Evolutionary conservation across 352 stramenopile species (phyloP), one percentile per base, ranked within the genome.

Genomic region (Blastocystis hominis): DNA sequence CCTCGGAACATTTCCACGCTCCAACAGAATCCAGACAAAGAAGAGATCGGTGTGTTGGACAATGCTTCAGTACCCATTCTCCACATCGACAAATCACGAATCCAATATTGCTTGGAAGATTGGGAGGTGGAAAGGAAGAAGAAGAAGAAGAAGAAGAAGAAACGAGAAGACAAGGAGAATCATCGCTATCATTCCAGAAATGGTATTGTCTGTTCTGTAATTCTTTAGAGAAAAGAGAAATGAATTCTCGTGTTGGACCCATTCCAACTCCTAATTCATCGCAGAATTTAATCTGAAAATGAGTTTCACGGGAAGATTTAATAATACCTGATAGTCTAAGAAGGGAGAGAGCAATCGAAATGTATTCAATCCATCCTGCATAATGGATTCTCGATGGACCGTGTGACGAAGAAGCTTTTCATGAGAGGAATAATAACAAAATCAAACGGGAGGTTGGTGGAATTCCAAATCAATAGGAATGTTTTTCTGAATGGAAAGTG

Each of bases 211-310:
- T 13, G 5, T 53, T 47, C 24, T 84, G 72, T 30, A 84, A 24
- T 9, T 84, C 72, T 17, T 84, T 34, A 17, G 10, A 50, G 44
- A 84, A 68, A 20, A 64, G 56, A 42, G 72, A 54, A 34, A 66
- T 5, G n/a, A 66, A 84, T 42, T 84, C 72, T 0, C n/a, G 17
- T 0, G 72, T 84, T 2, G 72, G 72, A 1, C 72, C 72, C 20
- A 17, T 47, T 7, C 72, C 72, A 64, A 84, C 44, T 47, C 72
- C 72, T 34, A 68, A 46, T 68, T 84, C 72, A 44, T 44, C 38
- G 17, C 13, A 56, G 10, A 64, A 84, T 64, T 84, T 84, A 4
- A 68, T 40, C 72, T 76, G n/a, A 24, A 56, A 50, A 47, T 72
- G 17, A 42, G 9, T 7, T 75, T 47, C n/a, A 24, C 4, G 30